Conservation (phyloP, 306 rosid genomes). For the Herpetospermum pedunculosum region DNA sequence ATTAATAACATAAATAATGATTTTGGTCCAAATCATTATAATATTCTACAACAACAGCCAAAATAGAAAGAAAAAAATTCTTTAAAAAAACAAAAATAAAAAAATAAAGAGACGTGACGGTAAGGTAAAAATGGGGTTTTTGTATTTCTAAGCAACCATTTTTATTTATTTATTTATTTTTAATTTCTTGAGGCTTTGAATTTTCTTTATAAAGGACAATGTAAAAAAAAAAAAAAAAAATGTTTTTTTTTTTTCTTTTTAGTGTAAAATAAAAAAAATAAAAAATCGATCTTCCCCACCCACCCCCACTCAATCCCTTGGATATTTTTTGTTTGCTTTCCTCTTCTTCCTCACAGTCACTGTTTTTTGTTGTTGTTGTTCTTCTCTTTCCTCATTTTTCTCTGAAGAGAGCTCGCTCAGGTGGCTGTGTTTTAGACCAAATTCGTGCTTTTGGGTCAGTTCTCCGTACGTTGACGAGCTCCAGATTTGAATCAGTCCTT, state of each 20-base stretch:
- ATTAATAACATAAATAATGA: not conserved
- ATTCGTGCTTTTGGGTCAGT: not conserved
- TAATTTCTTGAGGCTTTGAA: not conserved
- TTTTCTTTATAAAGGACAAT: not conserved
- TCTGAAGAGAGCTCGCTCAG: not conserved
- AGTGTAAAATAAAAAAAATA: not conserved
- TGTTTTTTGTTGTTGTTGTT: conserved; percentile 15
- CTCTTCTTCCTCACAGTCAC: conserved; percentile 35
- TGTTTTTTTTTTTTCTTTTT: not conserved
- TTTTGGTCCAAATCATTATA: not conserved
- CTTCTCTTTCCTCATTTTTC: conserved; percentile 3
- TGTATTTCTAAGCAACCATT: not conserved
- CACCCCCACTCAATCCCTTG: conserved; percentile 46
- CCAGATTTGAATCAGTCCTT: conserved; percentile 23
- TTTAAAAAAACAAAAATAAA: not conserved
- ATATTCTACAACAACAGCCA: not conserved
- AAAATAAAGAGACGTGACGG: not conserved
- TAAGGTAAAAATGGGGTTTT: conserved; percentile 5
- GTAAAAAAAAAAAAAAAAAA: no score
- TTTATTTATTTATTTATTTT: no score
- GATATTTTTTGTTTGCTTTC: conserved; percentile 4
- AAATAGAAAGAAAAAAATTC: not conserved
- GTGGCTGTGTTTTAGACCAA: conserved; percentile 1
- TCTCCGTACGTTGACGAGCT: conserved; percentile 15
- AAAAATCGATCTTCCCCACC: conserved; percentile 23